These are phyloP conservation scores for Penicillium polonicum DNA, from an alignment of 2,329 filamentous ascomycete species.

Conservation along the genomic window DNA sequence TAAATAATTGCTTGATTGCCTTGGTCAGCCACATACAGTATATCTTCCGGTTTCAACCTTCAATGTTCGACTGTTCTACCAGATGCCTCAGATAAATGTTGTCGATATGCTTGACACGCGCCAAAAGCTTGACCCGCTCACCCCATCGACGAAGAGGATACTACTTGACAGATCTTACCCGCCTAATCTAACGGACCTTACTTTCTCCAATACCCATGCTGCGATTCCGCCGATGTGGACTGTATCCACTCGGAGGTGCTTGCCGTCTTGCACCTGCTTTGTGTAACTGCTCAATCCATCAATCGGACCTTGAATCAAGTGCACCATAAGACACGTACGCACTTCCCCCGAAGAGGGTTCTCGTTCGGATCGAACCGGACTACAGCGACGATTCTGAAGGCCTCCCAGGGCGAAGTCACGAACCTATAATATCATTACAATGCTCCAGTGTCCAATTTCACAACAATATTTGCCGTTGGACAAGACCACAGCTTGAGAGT, in stretches of 20 bases:
- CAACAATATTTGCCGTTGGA: neutral
- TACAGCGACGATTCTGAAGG: neutral
- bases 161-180: neutral
- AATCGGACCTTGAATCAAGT: neutral
- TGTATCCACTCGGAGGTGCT: neutral
- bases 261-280: neutral
- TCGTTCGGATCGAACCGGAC: neutral
- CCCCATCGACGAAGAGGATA: neutral
- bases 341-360: neutral
- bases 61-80: neutral
- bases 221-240: neutral
- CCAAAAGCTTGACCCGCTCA: too few species aligned
- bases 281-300: neutral
- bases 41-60: neutral
- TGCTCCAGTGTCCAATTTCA: neutral
- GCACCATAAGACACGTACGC: neutral
- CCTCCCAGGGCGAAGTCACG: neutral
- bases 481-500: neutral
- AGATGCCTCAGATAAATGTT: neutral
- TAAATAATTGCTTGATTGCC: neutral
- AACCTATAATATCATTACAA: neutral
- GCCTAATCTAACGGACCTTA: neutral
- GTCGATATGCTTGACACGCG: neutral
- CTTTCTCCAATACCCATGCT: neutral
- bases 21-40: neutral